Evolutionary conservation across 1,139 yeast genomes (phyloP).

Genomic region (Nakaseomyces kungkrabaensis): DNA sequence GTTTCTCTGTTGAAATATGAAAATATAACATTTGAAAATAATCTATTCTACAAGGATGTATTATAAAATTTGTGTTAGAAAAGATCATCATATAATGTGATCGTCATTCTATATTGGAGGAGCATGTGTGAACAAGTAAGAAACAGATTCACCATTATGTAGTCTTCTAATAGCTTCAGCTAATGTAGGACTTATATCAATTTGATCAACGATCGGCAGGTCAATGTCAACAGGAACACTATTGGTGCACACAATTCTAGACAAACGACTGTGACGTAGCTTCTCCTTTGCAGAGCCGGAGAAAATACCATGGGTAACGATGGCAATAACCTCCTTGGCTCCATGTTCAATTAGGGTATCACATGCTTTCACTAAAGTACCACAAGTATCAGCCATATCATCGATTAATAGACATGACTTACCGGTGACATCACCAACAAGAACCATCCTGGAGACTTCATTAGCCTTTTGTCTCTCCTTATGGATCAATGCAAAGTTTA

Average conservation of each 20-base stretch:
- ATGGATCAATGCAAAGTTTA: constrained; percentile 71
- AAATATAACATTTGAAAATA: background rate
- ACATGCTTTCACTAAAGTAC: constrained; percentile 70
- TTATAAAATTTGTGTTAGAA: too few species aligned
- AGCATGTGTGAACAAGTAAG: constrained; percentile 56
- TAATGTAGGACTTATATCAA: constrained; percentile 62
- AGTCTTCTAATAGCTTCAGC: constrained; percentile 76
- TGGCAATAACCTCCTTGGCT: constrained; percentile 66
- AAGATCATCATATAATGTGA: too few species aligned
- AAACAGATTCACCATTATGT: constrained; percentile 76
- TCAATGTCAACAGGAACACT: constrained; percentile 62
- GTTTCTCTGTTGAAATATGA: background rate
- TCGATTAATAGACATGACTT: constrained; percentile 65
- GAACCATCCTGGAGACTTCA: constrained; percentile 69
- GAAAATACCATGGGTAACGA: constrained; percentile 73
- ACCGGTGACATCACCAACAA: constrained; percentile 65
- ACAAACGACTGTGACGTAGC: constrained; percentile 48
- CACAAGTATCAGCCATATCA: constrained; percentile 83
- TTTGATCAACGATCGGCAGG: constrained; percentile 50
- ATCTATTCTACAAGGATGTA: background rate
- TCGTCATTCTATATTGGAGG: constrained; percentile 8
- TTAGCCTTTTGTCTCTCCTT: constrained; percentile 75
- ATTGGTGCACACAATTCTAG: constrained; percentile 63
- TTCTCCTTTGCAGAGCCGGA: constrained; percentile 61
- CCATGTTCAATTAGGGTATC: constrained; percentile 45